Conservation (phyloP, 495 filamentous ascomycete species). For the Podospora comata region DNA sequence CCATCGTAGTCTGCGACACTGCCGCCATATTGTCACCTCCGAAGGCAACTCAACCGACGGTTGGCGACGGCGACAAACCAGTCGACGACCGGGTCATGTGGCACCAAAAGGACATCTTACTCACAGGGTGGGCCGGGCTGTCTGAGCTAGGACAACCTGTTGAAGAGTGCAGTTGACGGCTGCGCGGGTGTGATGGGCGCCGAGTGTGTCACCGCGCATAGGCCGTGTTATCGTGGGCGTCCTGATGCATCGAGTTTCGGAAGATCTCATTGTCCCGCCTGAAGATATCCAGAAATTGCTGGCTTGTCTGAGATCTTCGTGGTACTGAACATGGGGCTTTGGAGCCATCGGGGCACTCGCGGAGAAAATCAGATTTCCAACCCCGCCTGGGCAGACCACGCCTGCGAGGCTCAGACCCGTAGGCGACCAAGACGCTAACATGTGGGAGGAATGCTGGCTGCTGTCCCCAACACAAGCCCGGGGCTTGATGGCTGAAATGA, state of each 20-base stretch:
- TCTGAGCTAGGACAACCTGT: too few species aligned
- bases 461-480: too few species aligned
- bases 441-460: too few species aligned
- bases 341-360: too few species aligned
- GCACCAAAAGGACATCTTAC: too few species aligned
- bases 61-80: constrained; percentile 9
- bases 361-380: too few species aligned
- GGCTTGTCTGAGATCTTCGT: constrained; percentile 21
- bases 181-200: constrained; percentile 7
- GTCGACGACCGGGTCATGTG: background rate
- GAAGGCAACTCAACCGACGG: constrained; percentile 12
- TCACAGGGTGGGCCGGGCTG: too few species aligned
- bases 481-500: too few species aligned
- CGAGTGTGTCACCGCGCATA: constrained; percentile 1
- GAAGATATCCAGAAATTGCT: constrained; percentile 89
- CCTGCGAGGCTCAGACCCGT: constrained; percentile 11
- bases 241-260: constrained; percentile 92
- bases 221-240: constrained; percentile 42
- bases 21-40: constrained; percentile 46
- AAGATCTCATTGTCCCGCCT: constrained; percentile 97
- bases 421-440: too few species aligned
- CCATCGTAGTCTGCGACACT: constrained; percentile 49
- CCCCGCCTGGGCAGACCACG: too few species aligned
- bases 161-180: constrained; percentile 2
- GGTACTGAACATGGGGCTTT: too few species aligned